Evolutionary conservation across 2,329 filamentous ascomycete genomes (phyloP), one percentile per base, ranked within the genome.

Genomic region (Acrodontium crateriforme): DNA sequence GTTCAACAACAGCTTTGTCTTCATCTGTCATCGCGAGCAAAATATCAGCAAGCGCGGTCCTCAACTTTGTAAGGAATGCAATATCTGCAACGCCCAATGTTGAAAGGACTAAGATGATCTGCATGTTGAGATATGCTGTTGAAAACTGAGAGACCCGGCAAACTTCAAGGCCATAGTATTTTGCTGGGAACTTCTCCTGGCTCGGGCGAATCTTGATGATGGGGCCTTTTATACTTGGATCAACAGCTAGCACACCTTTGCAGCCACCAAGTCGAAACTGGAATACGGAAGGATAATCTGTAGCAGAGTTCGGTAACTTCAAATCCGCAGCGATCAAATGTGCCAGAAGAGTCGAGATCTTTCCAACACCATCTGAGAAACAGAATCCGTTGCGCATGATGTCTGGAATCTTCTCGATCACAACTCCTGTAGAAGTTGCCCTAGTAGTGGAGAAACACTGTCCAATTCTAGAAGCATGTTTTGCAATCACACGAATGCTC

Each of bases 361-460:
- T 91, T 2, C 89, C 89, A 3, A 95, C 80, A 0, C 89, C 89
- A 45, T 98, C 89, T 0, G 80, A 89, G 50, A 95, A 98, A 35
- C 63, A 78, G 45, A 71, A 74, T 0, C 62, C 69, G 25, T 79
- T 73, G 2, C 66, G 64, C 33, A 73, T 60, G 12, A 95, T 68
- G 39, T 95, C 89, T 1, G 64, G 53, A 17, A 87, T 70, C 4
- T 62, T 60, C 9, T 69, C 60, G 15, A 69, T 51, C 2, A 64
- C 60, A 5, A 77, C 69, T 0, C 64, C 66, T 13, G 74, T 70
- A 16, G 62, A 65, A 22, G 92, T 74, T 8, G 78, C 74, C 34
- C 80, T 63, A 1, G 89, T 98, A 0, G 87, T 94, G 0, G 89
- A 94, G 49, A 98, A 94, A 49, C 85, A 94, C 54, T 95, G 89